Percentiles rank a stretch among this genome's conserved stretches.
These are phyloP conservation scores for Scedosporium dehoogii DNA, from an alignment of 2,329 filamentous ascomycete species.

Conservation along the genomic window DNA sequence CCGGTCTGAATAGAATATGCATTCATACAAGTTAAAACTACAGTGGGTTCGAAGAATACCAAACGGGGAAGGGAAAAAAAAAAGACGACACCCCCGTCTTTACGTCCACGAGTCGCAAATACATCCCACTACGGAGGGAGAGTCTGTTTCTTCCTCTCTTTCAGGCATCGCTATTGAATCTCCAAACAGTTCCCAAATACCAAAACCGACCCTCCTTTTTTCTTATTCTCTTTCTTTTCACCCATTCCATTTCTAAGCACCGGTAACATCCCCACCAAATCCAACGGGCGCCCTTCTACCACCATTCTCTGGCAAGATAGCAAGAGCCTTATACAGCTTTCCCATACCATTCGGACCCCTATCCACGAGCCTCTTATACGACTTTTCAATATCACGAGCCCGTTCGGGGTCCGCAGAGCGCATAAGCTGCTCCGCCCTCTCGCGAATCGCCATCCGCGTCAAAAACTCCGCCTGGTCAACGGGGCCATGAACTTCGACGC, in stretches of 20 bases:
- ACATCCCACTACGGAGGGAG: background rate
- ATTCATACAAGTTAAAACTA: background rate
- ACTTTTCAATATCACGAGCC: constrained; percentile 54
- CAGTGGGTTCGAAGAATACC: background rate
- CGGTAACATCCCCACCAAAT: constrained; percentile 64
- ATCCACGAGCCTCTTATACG: constrained; percentile 79
- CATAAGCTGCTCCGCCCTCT: constrained; percentile 61
- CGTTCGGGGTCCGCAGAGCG: constrained; percentile 36
- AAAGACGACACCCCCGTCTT: background rate
- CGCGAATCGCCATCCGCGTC: constrained; percentile 68
- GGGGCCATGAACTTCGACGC: constrained; percentile 86
- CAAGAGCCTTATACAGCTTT: constrained; percentile 85
- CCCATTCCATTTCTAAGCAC: background rate
- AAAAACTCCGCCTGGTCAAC: constrained; percentile 79
- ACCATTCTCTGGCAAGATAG: constrained; percentile 73
- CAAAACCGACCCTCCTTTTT: background rate
- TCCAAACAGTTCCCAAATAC: background rate
- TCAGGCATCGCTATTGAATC: background rate
- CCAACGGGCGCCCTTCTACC: constrained; percentile 72
- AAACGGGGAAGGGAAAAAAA: background rate
- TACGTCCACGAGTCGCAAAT: background rate
- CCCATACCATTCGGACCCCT: constrained; percentile 80
- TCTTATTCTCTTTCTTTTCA: no score
- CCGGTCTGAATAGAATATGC: background rate
- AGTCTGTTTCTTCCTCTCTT: no score